Conservation (phyloP, 2,329 filamentous ascomycete genomes). For the Stagonosporopsis tanaceti region DNA sequence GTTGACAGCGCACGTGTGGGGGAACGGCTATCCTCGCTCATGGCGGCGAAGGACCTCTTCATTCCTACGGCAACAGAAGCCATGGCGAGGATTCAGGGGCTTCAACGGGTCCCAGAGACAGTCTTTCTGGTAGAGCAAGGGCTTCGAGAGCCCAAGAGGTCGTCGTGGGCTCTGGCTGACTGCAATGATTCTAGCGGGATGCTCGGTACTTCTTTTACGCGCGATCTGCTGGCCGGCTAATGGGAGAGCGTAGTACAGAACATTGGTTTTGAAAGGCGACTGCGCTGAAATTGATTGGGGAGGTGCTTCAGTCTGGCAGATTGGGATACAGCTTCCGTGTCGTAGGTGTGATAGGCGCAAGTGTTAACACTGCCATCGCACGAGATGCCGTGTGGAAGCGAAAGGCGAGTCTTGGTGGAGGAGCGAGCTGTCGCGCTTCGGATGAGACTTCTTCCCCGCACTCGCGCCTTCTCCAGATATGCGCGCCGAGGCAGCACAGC, state of each 20-base stretch:
- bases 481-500: slow-evolving; percentile 10
- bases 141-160: not conserved
- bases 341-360: slow-evolving; percentile 1
- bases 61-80: slow-evolving; percentile 37
- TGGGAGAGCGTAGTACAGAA: slow-evolving; percentile 6
- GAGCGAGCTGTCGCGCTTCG: slow-evolving; percentile 7
- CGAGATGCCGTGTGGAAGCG: slow-evolving; percentile 8
- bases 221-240: slow-evolving; percentile 15
- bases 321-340: not conserved
- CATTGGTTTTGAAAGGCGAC: not conserved
- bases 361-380: slow-evolving; percentile 14
- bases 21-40: slow-evolving; percentile 29
- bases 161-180: not conserved
- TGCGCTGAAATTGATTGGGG: not conserved
- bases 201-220: slow-evolving; percentile 13
- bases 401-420: slow-evolving; percentile 11
- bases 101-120: not conserved
- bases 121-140: not conserved
- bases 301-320: slow-evolving; percentile 5
- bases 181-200: not conserved
- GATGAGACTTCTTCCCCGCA: slow-evolving; percentile 24
- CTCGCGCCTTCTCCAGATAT: slow-evolving; percentile 10
- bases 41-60: slow-evolving; percentile 39
- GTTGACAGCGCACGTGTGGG: slow-evolving; percentile 8
- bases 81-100: slow-evolving; percentile 25